Percentiles rank a stretch among this genome's conserved stretches.
These are phyloP conservation scores for Aegilops longissima DNA, from an alignment of 176 grass and related monocot species.

Conservation along the genomic window DNA sequence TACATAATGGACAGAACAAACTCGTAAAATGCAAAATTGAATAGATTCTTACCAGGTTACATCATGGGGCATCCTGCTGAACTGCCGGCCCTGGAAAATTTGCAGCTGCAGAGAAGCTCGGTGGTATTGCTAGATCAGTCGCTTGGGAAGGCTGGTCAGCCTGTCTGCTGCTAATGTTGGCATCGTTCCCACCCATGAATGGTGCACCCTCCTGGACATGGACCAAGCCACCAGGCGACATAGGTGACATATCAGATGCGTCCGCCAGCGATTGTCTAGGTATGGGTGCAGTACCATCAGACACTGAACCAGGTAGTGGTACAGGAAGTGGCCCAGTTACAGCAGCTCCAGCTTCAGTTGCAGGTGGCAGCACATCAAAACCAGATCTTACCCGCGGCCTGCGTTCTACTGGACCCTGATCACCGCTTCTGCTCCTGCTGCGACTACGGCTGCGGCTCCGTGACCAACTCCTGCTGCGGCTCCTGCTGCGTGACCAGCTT, in stretches of 20 bases:
- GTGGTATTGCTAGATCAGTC: not conserved
- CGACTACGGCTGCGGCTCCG: constrained; percentile 45
- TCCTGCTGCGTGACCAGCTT: constrained; percentile 66
- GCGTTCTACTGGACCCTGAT: constrained; percentile 36
- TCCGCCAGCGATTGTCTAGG: not conserved
- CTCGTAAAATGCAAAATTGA: not conserved
- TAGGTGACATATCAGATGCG: constrained; percentile 44
- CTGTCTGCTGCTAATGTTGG: not conserved
- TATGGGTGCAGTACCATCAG: not conserved
- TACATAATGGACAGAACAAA: not conserved
- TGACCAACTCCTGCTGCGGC: constrained; percentile 58
- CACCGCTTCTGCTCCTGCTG: constrained; percentile 58
- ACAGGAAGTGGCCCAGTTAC: not conserved
- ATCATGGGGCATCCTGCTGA: constrained; percentile 44
- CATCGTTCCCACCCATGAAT: not conserved
- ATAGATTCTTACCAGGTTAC: constrained; percentile 9
- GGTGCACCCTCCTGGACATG: constrained; percentile 22
- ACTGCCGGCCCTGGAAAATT: constrained; percentile 13
- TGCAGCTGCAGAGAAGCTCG: constrained; percentile 33
- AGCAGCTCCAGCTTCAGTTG: constrained; percentile 30
- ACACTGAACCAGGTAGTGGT: not conserved
- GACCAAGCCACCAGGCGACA: constrained; percentile 48
- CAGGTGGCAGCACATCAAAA: constrained; percentile 61
- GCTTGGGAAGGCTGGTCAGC: constrained; percentile 23
- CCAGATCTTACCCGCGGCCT: constrained; percentile 56